Base-by-base conservation (phyloP, 169 alveolate genomes). In the Plasmodium coatneyi region DNA sequence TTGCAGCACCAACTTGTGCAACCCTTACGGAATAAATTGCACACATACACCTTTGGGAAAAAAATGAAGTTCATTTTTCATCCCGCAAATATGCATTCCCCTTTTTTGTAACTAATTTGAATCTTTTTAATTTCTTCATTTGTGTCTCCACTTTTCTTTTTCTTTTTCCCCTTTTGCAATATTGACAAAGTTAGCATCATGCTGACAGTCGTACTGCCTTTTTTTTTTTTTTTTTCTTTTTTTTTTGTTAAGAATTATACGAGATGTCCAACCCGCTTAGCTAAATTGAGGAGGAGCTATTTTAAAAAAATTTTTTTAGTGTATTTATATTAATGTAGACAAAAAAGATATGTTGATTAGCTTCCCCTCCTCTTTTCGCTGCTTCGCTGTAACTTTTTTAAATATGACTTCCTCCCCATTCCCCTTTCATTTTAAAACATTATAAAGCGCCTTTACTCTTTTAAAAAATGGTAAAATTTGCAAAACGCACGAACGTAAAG, bases 51-150 rank as follows among this genome's bases (percentile, higher is more conserved):
- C 76, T 22, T 66, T 66, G 36, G 32, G 76, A 76, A 76, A 34
- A 76, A 76, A 19, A 10, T 36, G 34, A 76, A 28, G 10, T 39
- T 76, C 49, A 30, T 36, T 76, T 76, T 36, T n/a, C 54, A 80
- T 80, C 14, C 30, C 76, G 41, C 76, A 19, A 12, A n/a, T 80
- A 41, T 22, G 5, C 71, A 22, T 34, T 32, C 16, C 34, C 66
- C 16, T 16, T 34, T 39, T 39, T 80, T 80, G 60, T 80, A 25
- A 39, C n/a, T 41, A 36, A 49, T 79, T 80, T 80, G 84, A 80
- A 80, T 80, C 52, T 80, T 80, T 80, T 80, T 70, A 80, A 80
- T 80, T 36, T 52, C 89, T 14, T 41, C 71, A 81, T 54, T 54
- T 81, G 89, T 81, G 76, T 19, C 41, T n/a, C 41, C 70, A 12